Base-by-base conservation (phyloP, 331 rosid genomes). In the Quercus lobata region DNA sequence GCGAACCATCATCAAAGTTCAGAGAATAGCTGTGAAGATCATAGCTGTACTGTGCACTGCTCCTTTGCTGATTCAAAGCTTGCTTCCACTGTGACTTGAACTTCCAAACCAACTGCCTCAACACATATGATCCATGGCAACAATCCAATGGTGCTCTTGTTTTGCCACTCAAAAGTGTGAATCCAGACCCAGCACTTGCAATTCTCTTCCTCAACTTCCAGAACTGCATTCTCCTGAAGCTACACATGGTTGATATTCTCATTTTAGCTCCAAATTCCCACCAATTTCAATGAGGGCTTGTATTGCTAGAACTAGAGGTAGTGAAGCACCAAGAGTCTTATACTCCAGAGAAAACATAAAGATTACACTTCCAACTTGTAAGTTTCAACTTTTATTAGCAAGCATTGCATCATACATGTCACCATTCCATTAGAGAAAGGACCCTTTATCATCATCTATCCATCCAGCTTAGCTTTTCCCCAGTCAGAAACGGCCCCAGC, bases 11-110 rank as follows among this genome's bases (percentile, higher is more conserved):
- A 83, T 94, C 98, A 4, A 94, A 94, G 86, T 94, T 94, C 24
- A 94, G 95, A 73, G 85, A 83, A 74, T 94, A 92, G 91, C 97
- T 94, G 0, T 73, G 91, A 77, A 91, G 85, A 87, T 94, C 97
- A 81, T 94, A 94, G 83, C 86, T 90, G 54, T 37, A 94, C 46
- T 69, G 82, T 24, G 81, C 78, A 56, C 55, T 79, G 30, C 77
- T 80, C 60, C 79, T 88, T 78, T 71, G 78, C 82, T 82, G 73
- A 46, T 88, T 82, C 35, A 88, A 54, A 79, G 72, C 83, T 65
- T 83, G 87, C 84, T 88, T 94, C 89, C 91, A 92, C 2, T 79
- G 81, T 60, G 81, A 89, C 89, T 84, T 91, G 76, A 91, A 58
- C 88, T 88, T 94, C 79, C 76, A 79, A 79, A 80, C 57, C 30